A percentile compares a stretch with the other conserved stretches of the same genome.
Evolutionary conservation across 2,329 filamentous ascomycete species (phyloP).

Genomic region (Dactylellina parvicollis): DNA sequence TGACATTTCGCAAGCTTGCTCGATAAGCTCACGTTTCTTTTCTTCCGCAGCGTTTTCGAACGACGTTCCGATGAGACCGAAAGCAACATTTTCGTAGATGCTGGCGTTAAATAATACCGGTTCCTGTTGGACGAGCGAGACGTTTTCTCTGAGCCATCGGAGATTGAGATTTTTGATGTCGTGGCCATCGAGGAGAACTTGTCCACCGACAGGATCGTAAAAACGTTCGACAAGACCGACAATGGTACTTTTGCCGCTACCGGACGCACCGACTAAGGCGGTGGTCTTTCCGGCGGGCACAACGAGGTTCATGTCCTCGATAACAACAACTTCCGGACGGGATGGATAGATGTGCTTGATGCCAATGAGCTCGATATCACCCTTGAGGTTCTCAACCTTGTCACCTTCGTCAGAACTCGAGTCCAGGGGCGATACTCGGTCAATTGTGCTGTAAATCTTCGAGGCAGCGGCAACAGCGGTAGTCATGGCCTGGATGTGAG

Average conservation of each 20-base stretch:
- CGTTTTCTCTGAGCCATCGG: conserved; percentile 89
- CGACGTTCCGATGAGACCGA: conserved; percentile 86
- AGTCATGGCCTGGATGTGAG: conserved; percentile 86
- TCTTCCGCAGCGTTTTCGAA: conserved; percentile 76
- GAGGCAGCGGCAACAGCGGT: conserved; percentile 82
- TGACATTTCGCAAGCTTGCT: conserved; percentile 84
- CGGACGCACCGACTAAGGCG: conserved; percentile 91
- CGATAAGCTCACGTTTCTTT: conserved; percentile 75
- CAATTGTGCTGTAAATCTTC: conserved; percentile 95
- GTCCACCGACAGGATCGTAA: conserved; percentile 85
- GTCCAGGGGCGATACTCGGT: conserved; percentile 84
- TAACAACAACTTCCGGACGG: conserved; percentile 86
- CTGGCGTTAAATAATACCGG: conserved; percentile 89
- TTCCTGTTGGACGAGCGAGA: conserved; percentile 92
- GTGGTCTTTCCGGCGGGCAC: conserved; percentile 92
- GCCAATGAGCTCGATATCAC: conserved; percentile 80
- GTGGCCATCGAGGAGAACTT: conserved; percentile 81
- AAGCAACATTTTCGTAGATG: conserved; percentile 88
- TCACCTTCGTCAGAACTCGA: conserved; percentile 76
- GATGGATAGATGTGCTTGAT: conserved; percentile 96
- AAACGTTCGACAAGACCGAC: conserved; percentile 93
- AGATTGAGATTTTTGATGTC: conserved; percentile 85
- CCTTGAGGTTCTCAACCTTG: conserved; percentile 76
- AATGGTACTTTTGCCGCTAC: conserved; percentile 93
- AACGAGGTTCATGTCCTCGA: conserved; percentile 80